Evolutionary conservation across 1,139 yeast species (phyloP).

Genomic region (Pichia sp.): DNA sequence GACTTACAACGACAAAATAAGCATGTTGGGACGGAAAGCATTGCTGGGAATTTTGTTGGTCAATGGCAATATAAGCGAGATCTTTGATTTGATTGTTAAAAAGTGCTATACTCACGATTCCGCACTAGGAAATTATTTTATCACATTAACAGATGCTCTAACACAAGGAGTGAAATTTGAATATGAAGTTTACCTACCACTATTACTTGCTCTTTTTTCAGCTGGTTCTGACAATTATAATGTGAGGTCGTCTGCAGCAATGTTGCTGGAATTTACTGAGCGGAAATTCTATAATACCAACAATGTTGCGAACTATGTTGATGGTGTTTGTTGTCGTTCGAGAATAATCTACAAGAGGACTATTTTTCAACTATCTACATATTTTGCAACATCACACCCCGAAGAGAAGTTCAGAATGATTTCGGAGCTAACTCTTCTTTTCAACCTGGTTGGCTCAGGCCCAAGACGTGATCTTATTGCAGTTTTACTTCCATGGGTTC

Average conservation of each 20-base stretch:
- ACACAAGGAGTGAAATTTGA: constrained; percentile 36
- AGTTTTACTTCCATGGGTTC: constrained; percentile 85
- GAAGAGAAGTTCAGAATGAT: constrained; percentile 54
- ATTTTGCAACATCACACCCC: constrained; percentile 51
- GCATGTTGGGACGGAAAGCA: constrained; percentile 65
- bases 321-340: constrained; percentile 58
- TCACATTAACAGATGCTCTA: constrained; percentile 60
- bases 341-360: constrained; percentile 75
- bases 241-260: constrained; percentile 58
- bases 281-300: constrained; percentile 40
- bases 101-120: constrained; percentile 60
- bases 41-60: constrained; percentile 55
- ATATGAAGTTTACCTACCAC: constrained; percentile 45
- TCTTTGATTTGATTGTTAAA: constrained; percentile 56
- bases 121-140: constrained; percentile 62
- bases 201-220: constrained; percentile 61
- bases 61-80: constrained; percentile 50
- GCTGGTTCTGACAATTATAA: constrained; percentile 58
- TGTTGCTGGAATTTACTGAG: constrained; percentile 51
- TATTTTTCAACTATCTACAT: constrained; percentile 57
- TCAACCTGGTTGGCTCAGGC: constrained; percentile 52
- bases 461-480: constrained; percentile 73
- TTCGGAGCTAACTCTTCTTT: constrained; percentile 66
- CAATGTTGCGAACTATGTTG: constrained; percentile 43
- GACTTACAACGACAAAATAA: constrained; percentile 52